Percentiles rank a stretch among this genome's conserved stretches.
These are phyloP conservation scores for Diplodia corticola DNA, from an alignment of 2,329 filamentous ascomycete species.

Conservation along the genomic window DNA sequence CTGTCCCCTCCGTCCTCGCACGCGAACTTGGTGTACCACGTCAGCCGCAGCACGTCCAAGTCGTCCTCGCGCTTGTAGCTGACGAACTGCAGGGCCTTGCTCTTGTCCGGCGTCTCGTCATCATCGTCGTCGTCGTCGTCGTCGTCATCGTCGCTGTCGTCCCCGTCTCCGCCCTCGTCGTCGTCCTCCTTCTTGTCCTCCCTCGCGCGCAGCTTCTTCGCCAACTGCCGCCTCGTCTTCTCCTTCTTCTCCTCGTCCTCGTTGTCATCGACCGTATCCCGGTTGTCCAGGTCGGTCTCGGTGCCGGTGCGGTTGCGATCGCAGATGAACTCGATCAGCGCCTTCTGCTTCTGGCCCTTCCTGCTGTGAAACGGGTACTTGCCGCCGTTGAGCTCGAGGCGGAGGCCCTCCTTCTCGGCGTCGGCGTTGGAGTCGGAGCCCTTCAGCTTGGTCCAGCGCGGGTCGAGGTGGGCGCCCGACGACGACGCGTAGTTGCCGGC, in stretches of 20 bases:
- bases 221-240: constrained; percentile 28
- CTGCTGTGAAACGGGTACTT: constrained; percentile 52
- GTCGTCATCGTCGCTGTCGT: constrained; percentile 30
- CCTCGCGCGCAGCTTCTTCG: constrained; percentile 32
- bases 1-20: constrained; percentile 57
- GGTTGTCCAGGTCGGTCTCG: constrained; percentile 36
- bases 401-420: constrained; percentile 68
- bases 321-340: constrained; percentile 84
- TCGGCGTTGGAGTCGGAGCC: constrained; percentile 65
- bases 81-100: constrained; percentile 68
- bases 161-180: constrained; percentile 27
- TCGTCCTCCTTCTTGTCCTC: constrained; percentile 1
- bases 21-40: constrained; percentile 86
- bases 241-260: constrained; percentile 38
- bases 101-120: constrained; percentile 25
- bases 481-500: constrained; percentile 57
- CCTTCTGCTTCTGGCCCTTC: constrained; percentile 62
- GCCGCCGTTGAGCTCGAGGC: constrained; percentile 65
- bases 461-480: constrained; percentile 58
- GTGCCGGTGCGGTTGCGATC: constrained; percentile 65
- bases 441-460: constrained; percentile 66
- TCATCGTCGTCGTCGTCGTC: constrained; percentile 31
- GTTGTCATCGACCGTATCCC: constrained; percentile 37
- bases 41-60: constrained; percentile 66
- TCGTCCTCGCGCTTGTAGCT: constrained; percentile 67